Evolutionary conservation across 2,329 filamentous ascomycete genomes (phyloP), one percentile per base, ranked within the genome.

Genomic region (Xylariaceae sp.): DNA sequence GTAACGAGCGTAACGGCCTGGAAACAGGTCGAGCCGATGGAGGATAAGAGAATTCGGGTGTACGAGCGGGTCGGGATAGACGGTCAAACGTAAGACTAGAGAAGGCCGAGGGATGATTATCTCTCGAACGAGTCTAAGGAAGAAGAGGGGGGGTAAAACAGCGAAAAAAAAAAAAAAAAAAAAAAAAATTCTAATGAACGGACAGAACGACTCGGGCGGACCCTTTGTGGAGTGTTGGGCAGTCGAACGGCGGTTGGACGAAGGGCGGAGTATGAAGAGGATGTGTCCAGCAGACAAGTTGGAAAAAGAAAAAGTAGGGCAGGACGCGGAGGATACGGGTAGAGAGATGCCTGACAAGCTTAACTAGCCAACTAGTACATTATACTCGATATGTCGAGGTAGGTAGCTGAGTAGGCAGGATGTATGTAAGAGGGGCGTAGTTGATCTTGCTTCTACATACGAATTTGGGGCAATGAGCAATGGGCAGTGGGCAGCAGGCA

Each of bases 1-100:
- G 61, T 64, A 70, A 70, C 62, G 66, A 69, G 63, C 66, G 66
- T 59, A 62, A 63, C 56, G 50, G 57, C 57, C 61, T 59, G 55
- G 44, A 57, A 54, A 64, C 48, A 57, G 62, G 57, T 56, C 57
- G 63, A 61, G 59, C 47, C 51, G 59, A 57, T 50, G 29, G 21
- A 42, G 52, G 48, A 59, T 41, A 59, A 46, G 61, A 52, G 60
- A 37, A 37, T 3, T 37, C 57, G 59, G 61, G 56, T 48, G 54
- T 56, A 60, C 44, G 54, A 64, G 57, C 57, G 61, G 57, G 62
- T 59, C 59, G 54, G 52, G 58, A 59, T 57, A 59, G 54, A 61
- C 47, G 59, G 60, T 59, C 56, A 58, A 58, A 61, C 50, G 61
- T 62, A 58, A 51, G 60, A 65, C 66, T 59, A 58, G 57, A 43